Conservation (phyloP, 768 basidiomycete genomes). For the Saitozyma podzolica region DNA sequence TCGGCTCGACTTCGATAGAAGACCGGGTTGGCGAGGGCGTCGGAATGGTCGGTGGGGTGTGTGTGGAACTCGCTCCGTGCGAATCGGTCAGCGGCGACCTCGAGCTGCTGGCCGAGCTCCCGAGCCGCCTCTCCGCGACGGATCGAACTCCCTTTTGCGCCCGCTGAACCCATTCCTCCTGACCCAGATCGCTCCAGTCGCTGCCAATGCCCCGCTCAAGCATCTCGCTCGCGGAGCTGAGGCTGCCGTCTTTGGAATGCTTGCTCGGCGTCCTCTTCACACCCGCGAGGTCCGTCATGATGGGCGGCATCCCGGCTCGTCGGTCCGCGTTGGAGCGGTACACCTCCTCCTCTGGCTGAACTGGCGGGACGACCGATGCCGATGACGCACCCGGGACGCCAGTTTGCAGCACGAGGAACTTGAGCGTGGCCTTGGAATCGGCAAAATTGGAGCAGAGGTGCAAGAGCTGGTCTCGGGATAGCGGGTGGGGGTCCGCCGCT, state of each 20-base stretch:
- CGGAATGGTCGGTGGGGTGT: too few species aligned
- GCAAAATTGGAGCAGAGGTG: conserved; percentile 70
- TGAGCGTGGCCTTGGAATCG: conserved; percentile 76
- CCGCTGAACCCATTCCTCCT: conserved; percentile 9
- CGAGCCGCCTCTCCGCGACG: conserved; percentile 7
- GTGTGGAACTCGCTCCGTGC: too few species aligned
- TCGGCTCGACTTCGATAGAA: too few species aligned
- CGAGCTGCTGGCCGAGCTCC: conserved; percentile 24
- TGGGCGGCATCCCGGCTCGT: conserved; percentile 25
- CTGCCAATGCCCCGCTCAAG: conserved; percentile 26
- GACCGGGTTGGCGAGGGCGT: too few species aligned
- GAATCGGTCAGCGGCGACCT: conserved; percentile 28
- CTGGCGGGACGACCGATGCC: conserved; percentile 66
- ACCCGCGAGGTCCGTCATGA: conserved; percentile 19
- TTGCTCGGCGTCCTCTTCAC: conserved; percentile 21
- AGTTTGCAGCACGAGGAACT: conserved; percentile 72
- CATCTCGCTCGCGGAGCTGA: conserved; percentile 43
- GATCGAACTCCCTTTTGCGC: conserved; percentile 6
- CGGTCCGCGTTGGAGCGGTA: conserved; percentile 14
- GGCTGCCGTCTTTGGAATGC: conserved; percentile 45
- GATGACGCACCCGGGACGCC: conserved; percentile 57
- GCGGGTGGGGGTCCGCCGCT: conserved; percentile 70
- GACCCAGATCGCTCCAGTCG: conserved; percentile 32
- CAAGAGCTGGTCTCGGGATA: conserved; percentile 70
- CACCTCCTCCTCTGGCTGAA: neutral